A percentile compares a stretch with the other conserved stretches of the same genome.
Conservation (phyloP, 495 filamentous ascomycete species). For the Tuber aestivum region DNA sequence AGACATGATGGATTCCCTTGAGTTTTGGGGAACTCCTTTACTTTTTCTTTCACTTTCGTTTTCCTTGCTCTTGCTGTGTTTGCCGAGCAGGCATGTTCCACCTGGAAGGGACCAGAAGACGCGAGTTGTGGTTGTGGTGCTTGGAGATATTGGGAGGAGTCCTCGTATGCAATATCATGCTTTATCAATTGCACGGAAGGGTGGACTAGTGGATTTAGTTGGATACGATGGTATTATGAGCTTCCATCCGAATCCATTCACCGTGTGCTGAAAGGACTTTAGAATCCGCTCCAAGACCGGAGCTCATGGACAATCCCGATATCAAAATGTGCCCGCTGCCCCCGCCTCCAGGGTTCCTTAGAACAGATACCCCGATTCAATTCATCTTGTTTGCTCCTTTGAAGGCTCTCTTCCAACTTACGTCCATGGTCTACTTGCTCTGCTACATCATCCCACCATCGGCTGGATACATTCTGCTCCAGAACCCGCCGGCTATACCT, state of each 20-base stretch:
- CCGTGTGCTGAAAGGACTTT: conserved; percentile 13
- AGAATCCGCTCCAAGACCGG: conserved; percentile 59
- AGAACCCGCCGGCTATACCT: conserved; percentile 95
- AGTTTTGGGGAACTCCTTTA: conserved; percentile 35
- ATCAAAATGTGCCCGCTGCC: conserved; percentile 64
- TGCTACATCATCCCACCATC: conserved; percentile 65
- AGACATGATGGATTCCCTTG: conserved; percentile 9
- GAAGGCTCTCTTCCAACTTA: conserved; percentile 79
- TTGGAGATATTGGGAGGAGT: conserved; percentile 95
- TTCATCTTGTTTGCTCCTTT: conserved; percentile 76
- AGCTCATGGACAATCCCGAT: conserved; percentile 57
- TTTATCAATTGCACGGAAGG: conserved; percentile 79
- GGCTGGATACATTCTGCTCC: conserved; percentile 34
- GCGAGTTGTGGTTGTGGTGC: conserved; percentile 61
- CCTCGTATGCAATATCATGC: conserved; percentile 99
- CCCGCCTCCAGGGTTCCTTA: conserved; percentile 56
- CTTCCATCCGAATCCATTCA: background rate
- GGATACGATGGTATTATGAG: conserved; percentile 70
- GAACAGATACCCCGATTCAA: conserved; percentile 63
- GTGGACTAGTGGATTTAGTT: conserved; percentile 73
- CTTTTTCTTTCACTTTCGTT: conserved; percentile 36
- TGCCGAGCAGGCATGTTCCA: conserved; percentile 30
- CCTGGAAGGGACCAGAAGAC: conserved; percentile 20
- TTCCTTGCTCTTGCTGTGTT: conserved; percentile 34
- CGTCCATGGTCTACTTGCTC: conserved; percentile 61